These are phyloP conservation scores for Zalerion maritima DNA, from an alignment of 495 filamentous ascomycete genomes.

Conservation along the genomic window DNA sequence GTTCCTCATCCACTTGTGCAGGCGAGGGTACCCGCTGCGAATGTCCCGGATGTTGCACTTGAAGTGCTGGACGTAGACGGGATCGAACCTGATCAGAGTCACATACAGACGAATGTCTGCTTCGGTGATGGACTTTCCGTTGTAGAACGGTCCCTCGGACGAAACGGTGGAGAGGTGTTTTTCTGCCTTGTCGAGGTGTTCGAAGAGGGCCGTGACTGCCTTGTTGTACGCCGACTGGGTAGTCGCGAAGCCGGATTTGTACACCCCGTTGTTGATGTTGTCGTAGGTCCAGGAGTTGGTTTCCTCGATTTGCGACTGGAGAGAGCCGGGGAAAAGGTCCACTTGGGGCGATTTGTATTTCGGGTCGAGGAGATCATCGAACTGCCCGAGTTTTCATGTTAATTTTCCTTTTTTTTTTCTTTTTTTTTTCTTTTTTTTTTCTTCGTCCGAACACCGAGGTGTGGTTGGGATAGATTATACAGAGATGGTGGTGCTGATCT, in stretches of 20 bases:
- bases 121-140: slow-evolving; percentile 51
- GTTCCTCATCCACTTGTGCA: slow-evolving; percentile 53
- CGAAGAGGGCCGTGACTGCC: slow-evolving; percentile 45
- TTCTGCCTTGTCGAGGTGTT: slow-evolving; percentile 48
- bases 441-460: too few relatives aligned
- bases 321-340: slow-evolving; percentile 40
- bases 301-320: slow-evolving; percentile 43
- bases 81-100: slow-evolving; percentile 52
- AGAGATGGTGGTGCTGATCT: too few relatives aligned
- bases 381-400: too few relatives aligned
- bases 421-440: too few relatives aligned
- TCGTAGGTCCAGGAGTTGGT: slow-evolving; percentile 53
- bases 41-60: slow-evolving; percentile 59
- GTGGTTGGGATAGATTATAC: too few relatives aligned
- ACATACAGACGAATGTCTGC: slow-evolving; percentile 52
- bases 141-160: slow-evolving; percentile 42
- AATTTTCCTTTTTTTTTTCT: too few relatives aligned
- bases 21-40: slow-evolving; percentile 49
- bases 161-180: slow-evolving; percentile 30
- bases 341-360: slow-evolving; percentile 28
- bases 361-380: slow-evolving; percentile 41
- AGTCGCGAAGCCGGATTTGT: slow-evolving; percentile 53
- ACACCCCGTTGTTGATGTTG: slow-evolving; percentile 55
- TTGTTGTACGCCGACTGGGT: slow-evolving; percentile 50
- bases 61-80: slow-evolving; percentile 54